These are phyloP conservation scores for Ganoderma lingzhi DNA, from an alignment of 1,284 basidiomycete species.

Conservation along the genomic window DNA sequence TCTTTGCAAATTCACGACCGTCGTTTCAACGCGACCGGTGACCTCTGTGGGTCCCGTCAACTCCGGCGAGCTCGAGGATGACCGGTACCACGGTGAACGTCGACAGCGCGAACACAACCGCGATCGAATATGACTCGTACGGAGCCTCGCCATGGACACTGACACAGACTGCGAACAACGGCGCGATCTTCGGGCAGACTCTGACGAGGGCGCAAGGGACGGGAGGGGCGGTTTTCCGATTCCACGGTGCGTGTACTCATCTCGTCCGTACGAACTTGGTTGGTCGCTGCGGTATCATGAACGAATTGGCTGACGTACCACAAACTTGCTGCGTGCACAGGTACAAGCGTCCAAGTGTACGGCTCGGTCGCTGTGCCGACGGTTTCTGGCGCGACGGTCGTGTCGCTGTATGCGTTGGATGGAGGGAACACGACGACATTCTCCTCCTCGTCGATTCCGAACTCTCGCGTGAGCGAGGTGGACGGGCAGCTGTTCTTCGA, in stretches of 20 bases:
- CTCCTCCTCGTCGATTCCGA: conserved; percentile 13
- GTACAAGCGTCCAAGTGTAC: conserved; percentile 23
- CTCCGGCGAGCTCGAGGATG: conserved; percentile 13
- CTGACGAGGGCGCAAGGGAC: conserved; percentile 20
- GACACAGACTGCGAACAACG: conserved; percentile 21
- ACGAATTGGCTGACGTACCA: not conserved
- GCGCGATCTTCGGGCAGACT: conserved; percentile 21
- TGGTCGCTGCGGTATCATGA: not conserved
- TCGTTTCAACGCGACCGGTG: not conserved
- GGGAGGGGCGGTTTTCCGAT: conserved; percentile 21
- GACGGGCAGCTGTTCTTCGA: conserved; percentile 23
- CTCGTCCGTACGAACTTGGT: not conserved
- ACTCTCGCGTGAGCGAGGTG: conserved; percentile 11
- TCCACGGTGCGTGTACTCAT: conserved; percentile 19
- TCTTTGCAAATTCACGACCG: not conserved
- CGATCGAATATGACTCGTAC: conserved; percentile 26
- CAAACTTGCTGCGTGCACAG: conserved; percentile 1
- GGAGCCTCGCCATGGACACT: conserved; percentile 20
- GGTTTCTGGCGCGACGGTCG: conserved; percentile 12
- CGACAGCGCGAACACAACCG: conserved; percentile 27
- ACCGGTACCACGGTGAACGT: conserved; percentile 23
- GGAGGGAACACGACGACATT: conserved; percentile 15
- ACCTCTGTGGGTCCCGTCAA: not conserved
- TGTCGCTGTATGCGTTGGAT: conserved; percentile 20
- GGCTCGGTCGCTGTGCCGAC: conserved; percentile 22